Percentiles rank a stretch among this genome's conserved stretches.
These are phyloP conservation scores for Cystobasidium onofrii DNA, from an alignment of 768 basidiomycete species.

Conservation along the genomic window DNA sequence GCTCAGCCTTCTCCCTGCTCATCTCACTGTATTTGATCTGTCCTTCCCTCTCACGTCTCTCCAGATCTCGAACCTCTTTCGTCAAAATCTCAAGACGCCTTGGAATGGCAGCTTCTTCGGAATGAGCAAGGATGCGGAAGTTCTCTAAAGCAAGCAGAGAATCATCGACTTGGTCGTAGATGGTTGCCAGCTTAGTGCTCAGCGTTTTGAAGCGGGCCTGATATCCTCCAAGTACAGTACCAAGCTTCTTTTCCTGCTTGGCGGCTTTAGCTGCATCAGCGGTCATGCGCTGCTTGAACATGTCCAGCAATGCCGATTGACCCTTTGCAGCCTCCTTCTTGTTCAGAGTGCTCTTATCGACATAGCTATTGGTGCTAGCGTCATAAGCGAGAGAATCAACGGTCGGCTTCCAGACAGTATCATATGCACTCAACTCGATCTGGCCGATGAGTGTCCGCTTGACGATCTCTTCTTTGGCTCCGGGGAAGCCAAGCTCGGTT, in stretches of 20 bases:
- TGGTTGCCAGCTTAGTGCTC: slow-evolving; percentile 40
- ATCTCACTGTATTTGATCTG: slow-evolving; percentile 81
- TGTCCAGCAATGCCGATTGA: slow-evolving; percentile 56
- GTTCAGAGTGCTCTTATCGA: slow-evolving; percentile 57
- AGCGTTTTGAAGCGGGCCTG: slow-evolving; percentile 64
- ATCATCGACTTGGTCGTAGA: slow-evolving; percentile 35
- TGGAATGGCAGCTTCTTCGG: slow-evolving; percentile 66
- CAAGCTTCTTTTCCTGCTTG: slow-evolving; percentile 85
- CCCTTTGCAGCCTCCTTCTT: slow-evolving; percentile 59
- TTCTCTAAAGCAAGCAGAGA: slow-evolving; percentile 58
- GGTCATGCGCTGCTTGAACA: slow-evolving; percentile 62
- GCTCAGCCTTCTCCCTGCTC: slow-evolving; percentile 47
- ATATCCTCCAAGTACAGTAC: slow-evolving; percentile 82
- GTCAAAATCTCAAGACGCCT: slow-evolving; percentile 65
- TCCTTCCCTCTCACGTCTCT: slow-evolving; percentile 64
- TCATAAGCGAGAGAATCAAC: slow-evolving; percentile 58
- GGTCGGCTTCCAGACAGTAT: slow-evolving; percentile 35
- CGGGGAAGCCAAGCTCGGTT: slow-evolving; percentile 68
- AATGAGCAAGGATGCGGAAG: slow-evolving; percentile 63
- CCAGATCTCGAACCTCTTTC: slow-evolving; percentile 77
- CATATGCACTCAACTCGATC: slow-evolving; percentile 54
- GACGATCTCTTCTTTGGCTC: slow-evolving; percentile 68
- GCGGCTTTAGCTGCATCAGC: slow-evolving; percentile 69
- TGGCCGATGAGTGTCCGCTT: slow-evolving; percentile 65
- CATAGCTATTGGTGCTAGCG: slow-evolving; percentile 56